Base-by-base conservation (phyloP, 208 protist species). In the Herpetomonas tarakana region DNA sequence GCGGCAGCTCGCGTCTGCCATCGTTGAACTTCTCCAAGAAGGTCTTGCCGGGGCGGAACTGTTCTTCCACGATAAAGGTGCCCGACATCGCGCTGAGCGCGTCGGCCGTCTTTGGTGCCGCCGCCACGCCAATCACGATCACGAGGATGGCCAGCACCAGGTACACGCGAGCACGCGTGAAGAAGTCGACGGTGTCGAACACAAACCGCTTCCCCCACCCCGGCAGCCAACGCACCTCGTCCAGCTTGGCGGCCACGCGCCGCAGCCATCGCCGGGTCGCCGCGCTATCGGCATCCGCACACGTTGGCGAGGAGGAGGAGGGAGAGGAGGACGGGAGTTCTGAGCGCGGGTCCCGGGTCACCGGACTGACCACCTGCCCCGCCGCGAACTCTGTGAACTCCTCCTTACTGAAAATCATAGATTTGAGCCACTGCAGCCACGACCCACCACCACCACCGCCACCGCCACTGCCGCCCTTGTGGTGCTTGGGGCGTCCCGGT, bases 11-110 rank as follows among this genome's bases (percentile, higher is more conserved):
- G 22, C n/a, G 16, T 25, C 38, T 19, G 2, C 74, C 74, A 1
- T 63, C 35, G 56, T 80, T 84, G 53, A 71, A 77, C 49, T 76
- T 81, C 22, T 84, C 38, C 21, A 81, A 65, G 62, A 91, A 94
- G 58, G 35, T 54, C 1, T 83, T 46, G 27, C 88, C 88, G 0
- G 88, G 88, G 9, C 88, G 79, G 55, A 83, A 70, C 11, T 67
- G 53, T 62, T 94, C 88, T 11, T 71, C 78, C 0, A 93, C 73
- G 21, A 75, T 61, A 56, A 93, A 93, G 44, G 62, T 74, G 18
- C 66, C 65, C 25, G 75, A 75, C 39, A 91, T 61, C 53, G 73
- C 73, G 22, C 58, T 65, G 51, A 79, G 55, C 54, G 75, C 46
- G 29, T 54, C 44, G 24, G 27, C 56, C 54, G 0, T 47, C 52